Evolutionary conservation across 192 early-diverging fungal genomes (phyloP).

Genomic region (Kappamyces sp.): DNA sequence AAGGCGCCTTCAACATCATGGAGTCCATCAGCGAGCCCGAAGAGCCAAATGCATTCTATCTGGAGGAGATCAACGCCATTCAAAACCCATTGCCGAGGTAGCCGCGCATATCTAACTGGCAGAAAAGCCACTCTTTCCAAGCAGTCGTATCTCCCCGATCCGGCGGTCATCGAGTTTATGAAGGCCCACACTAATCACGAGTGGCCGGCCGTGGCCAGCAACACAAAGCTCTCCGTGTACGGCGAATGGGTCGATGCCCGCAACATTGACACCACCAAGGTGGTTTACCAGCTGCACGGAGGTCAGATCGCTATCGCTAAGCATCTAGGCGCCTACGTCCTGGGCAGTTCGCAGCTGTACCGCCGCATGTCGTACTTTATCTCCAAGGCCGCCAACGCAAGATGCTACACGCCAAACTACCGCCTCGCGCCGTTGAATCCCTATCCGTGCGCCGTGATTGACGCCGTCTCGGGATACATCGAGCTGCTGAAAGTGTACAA

Average conservation of each 20-base stretch:
- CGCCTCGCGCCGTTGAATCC: slow-evolving; percentile 16
- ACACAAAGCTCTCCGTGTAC: neutral
- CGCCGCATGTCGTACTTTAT: slow-evolving; percentile 1
- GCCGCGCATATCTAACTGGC: too few relatives aligned
- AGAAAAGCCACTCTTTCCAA: too few relatives aligned
- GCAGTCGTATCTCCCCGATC: too few relatives aligned
- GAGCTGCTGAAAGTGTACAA: neutral
- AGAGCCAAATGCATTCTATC: too few relatives aligned
- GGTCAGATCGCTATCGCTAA: neutral
- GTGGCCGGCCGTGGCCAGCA: slow-evolving; percentile 7
- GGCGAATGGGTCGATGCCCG: slow-evolving; percentile 12
- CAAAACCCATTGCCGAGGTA: too few relatives aligned
- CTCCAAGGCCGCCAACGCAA: neutral
- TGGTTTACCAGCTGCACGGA: slow-evolving; percentile 5
- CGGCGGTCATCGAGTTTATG: slow-evolving; percentile 6
- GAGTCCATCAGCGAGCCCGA: too few relatives aligned
- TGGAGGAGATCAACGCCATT: too few relatives aligned
- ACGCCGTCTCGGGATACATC: slow-evolving; percentile 15
- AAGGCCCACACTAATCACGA: neutral
- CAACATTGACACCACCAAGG: neutral
- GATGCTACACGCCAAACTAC: slow-evolving; percentile 12
- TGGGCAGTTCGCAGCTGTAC: slow-evolving; percentile 17
- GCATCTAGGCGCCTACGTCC: slow-evolving; percentile 31
- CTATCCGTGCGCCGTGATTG: slow-evolving; percentile 15
- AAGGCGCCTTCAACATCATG: too few relatives aligned